These are phyloP conservation scores for Phytophthora pisi DNA, from an alignment of 352 stramenopile species.

Conservation along the genomic window DNA sequence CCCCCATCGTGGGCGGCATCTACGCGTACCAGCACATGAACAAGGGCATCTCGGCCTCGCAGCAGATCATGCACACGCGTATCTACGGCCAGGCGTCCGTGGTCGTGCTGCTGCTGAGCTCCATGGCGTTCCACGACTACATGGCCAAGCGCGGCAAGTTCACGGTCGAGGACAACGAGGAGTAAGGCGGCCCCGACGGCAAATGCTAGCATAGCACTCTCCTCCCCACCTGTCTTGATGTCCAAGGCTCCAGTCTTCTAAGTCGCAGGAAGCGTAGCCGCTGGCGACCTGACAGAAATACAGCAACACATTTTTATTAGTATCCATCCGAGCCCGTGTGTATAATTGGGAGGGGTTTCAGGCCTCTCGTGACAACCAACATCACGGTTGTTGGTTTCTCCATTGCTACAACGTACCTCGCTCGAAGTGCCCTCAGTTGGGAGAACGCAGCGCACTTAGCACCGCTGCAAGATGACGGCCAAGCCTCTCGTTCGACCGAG, in stretches of 20 bases:
- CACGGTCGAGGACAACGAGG: constrained; percentile 43
- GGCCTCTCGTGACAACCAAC: neutral
- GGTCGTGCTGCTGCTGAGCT: constrained; percentile 71
- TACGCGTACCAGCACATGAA: constrained; percentile 76
- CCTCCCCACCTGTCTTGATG: neutral
- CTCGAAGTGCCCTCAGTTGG: constrained; percentile 15
- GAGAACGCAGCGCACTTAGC: constrained; percentile 3
- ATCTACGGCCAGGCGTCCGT: constrained; percentile 81
- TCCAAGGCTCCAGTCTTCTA: neutral
- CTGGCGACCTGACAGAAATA: constrained; percentile 23
- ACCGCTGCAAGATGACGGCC: constrained; percentile 25
- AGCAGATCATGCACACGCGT: constrained; percentile 89
- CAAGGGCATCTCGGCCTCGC: constrained; percentile 67
- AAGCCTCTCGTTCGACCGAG: constrained; percentile 38
- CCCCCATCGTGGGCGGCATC: constrained; percentile 74
- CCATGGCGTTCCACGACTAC: constrained; percentile 88
- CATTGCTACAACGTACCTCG: constrained; percentile 4
- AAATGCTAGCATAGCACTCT: constrained; percentile 5
- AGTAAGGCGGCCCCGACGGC: constrained; percentile 18
- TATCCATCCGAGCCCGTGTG: neutral
- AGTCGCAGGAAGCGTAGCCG: neutral
- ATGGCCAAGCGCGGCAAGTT: constrained; percentile 78
- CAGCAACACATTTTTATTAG: constrained; percentile 32
- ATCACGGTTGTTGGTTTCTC: constrained; percentile 3
- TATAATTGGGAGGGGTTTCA: constrained; percentile 20